These are phyloP conservation scores for Arthrobotrys megalospora DNA, from an alignment of 2,329 filamentous ascomycete genomes.

Conservation along the genomic window DNA sequence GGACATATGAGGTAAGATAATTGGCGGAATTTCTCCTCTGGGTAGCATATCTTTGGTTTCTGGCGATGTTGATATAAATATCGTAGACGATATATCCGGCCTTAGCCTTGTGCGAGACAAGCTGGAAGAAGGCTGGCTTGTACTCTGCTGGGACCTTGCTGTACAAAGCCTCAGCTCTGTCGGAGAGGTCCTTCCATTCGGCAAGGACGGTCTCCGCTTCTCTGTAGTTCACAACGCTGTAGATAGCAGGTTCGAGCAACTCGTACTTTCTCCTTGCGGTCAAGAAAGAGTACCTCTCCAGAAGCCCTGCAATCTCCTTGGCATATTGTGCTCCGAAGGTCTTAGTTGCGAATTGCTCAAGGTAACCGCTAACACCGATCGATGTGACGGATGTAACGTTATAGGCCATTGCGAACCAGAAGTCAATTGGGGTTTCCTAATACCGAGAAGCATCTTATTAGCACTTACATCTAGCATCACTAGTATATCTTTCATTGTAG, in stretches of 20 bases:
- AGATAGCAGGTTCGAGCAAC: slow-evolving; percentile 74
- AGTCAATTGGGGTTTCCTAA: slow-evolving; percentile 75
- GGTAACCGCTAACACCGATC: slow-evolving; percentile 73
- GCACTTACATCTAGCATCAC: not conserved
- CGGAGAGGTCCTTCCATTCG: slow-evolving; percentile 72
- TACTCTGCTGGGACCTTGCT: slow-evolving; percentile 71
- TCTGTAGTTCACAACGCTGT: slow-evolving; percentile 76
- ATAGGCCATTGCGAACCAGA: slow-evolving; percentile 79
- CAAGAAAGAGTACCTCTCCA: slow-evolving; percentile 74
- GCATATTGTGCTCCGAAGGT: slow-evolving; percentile 73
- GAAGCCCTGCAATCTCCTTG: slow-evolving; percentile 70
- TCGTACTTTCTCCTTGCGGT: slow-evolving; percentile 76
- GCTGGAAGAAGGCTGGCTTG: slow-evolving; percentile 76
- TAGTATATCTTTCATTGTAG: not conserved
- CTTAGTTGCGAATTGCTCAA: slow-evolving; percentile 73
- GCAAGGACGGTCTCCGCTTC: slow-evolving; percentile 75
- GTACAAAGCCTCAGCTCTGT: slow-evolving; percentile 73
- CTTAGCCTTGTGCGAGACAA: slow-evolving; percentile 74
- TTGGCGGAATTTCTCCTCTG: slow-evolving; percentile 75
- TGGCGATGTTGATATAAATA: slow-evolving; percentile 71
- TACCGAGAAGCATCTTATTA: not conserved
- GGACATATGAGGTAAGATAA: slow-evolving; percentile 71
- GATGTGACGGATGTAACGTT: slow-evolving; percentile 69
- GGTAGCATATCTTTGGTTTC: slow-evolving; percentile 72
- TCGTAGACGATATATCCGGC: slow-evolving; percentile 74